phyloP scores from a whole-genome alignment of 306 rosid genomes.

The Arachis stenosperma region DNA sequence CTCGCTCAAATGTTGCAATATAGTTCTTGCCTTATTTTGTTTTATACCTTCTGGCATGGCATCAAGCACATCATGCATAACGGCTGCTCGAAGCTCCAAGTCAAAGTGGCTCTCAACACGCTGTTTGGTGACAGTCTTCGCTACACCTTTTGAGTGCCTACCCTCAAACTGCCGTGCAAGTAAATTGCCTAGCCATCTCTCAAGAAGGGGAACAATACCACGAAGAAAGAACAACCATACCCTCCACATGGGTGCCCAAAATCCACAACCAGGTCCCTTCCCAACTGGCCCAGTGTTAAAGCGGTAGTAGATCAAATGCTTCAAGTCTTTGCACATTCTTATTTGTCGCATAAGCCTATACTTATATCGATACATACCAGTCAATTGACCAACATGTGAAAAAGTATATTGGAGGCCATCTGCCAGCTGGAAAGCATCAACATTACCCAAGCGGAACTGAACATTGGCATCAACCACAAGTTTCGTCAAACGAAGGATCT shows the following conservation, averaged over 20 bases:
- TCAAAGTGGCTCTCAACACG: conserved; percentile 99
- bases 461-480: conserved; percentile 99
- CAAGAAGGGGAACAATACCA: conserved; percentile 96
- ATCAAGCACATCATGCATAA: conserved; percentile 99
- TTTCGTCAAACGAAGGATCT: conserved; percentile 93
- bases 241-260: conserved; percentile 99
- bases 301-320: conserved; percentile 96
- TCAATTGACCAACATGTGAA: conserved; percentile 97
- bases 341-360: conserved; percentile 98
- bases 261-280: conserved; percentile 98
- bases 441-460: conserved; percentile 97
- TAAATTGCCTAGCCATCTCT: conserved; percentile 95
- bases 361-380: conserved; percentile 99
- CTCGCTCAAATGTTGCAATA: conserved; percentile 97
- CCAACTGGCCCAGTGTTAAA: conserved; percentile 99
- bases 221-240: conserved; percentile 99
- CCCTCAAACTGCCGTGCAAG: conserved; percentile 99
- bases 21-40: conserved; percentile 96
- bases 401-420: conserved; percentile 97
- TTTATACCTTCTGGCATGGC: conserved; percentile 99
- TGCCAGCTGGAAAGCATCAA: conserved; percentile 97
- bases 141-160: conserved; percentile 98
- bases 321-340: conserved; percentile 97
- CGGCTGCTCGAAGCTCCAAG: conserved; percentile 98
- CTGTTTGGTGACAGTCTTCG: conserved; percentile 97